phyloP scores from a whole-genome alignment of 345 rosid species.

The Pugionium dolabratum region DNA sequence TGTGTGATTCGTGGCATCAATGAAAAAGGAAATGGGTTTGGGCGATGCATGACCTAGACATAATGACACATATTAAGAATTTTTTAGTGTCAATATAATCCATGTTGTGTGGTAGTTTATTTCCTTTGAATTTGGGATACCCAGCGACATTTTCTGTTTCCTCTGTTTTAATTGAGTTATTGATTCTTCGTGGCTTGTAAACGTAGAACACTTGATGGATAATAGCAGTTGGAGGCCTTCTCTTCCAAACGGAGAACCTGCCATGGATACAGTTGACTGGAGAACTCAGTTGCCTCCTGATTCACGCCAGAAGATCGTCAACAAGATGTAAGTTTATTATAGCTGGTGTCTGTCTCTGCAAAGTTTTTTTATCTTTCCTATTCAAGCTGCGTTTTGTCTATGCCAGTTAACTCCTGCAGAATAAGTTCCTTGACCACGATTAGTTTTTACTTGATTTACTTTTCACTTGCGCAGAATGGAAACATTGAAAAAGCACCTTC shows the following conservation, averaged over 20 bases:
- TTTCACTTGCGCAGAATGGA: conserved; percentile 52
- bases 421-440: not conserved
- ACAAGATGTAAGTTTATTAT: conserved; percentile 54
- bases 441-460: conserved; percentile 9
- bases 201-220: conserved; percentile 38
- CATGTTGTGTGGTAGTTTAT: not conserved
- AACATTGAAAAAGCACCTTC: conserved; percentile 62
- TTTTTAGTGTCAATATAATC: conserved; percentile 8
- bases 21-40: not conserved
- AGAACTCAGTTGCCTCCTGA: conserved; percentile 57
- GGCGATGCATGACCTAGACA: not conserved
- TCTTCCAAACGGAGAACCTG: conserved; percentile 46
- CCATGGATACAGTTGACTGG: conserved; percentile 60
- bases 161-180: not conserved
- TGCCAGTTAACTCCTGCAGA: not conserved
- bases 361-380: conserved; percentile 1
- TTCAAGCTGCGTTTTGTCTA: not conserved
- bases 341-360: not conserved
- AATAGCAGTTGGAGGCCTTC: conserved; percentile 50
- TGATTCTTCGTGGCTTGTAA: conserved; percentile 15
- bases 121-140: not conserved
- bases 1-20: not conserved
- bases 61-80: not conserved
- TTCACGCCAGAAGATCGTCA: conserved; percentile 59
- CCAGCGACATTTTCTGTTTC: not conserved